A percentile compares a stretch with the other conserved stretches of the same genome.
These are phyloP conservation scores for Verticillium zaregamsianum DNA, from an alignment of 2,329 filamentous ascomycete genomes.

Conservation along the genomic window DNA sequence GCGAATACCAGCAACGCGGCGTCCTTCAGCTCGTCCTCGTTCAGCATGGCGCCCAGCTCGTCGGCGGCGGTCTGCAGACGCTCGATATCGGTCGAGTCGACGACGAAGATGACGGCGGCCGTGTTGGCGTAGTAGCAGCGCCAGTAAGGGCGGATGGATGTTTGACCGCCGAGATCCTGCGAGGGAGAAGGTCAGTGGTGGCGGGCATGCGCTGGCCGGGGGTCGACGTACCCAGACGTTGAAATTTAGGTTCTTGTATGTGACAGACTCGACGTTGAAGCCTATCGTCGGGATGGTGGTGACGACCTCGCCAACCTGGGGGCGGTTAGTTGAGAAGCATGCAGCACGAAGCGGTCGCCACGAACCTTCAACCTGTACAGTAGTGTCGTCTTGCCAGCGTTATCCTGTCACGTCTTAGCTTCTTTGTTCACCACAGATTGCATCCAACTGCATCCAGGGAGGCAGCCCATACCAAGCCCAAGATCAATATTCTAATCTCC, in stretches of 20 bases:
- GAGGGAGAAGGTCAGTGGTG: not conserved
- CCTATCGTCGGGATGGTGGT: constrained; percentile 99
- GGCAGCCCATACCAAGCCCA: constrained; percentile 70
- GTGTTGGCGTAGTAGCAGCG: constrained; percentile 99
- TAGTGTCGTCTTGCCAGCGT: constrained; percentile 95
- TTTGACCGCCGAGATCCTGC: constrained; percentile 91
- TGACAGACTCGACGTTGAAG: constrained; percentile 98
- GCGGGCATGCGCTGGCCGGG: not conserved
- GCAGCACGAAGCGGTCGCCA: not conserved
- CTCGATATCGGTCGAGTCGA: constrained; percentile 97
- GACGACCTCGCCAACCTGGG: constrained; percentile 93
- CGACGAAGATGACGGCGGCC: constrained; percentile 96
- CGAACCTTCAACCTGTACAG: constrained; percentile 89
- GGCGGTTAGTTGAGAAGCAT: constrained; percentile 1
- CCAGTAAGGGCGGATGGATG: constrained; percentile 98
- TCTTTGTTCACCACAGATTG: not conserved
- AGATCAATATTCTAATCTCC: constrained; percentile 93
- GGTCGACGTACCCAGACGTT: constrained; percentile 81
- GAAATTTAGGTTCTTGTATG: constrained; percentile 97
- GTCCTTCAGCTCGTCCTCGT: constrained; percentile 93
- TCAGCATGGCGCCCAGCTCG: constrained; percentile 90
- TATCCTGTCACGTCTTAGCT: constrained; percentile 59
- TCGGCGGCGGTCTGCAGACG: constrained; percentile 88
- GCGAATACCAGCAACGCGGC: constrained; percentile 92
- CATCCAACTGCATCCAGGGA: not conserved